These are phyloP conservation scores for Penicillium odoratum DNA, from an alignment of 495 filamentous ascomycete genomes.

Conservation along the genomic window DNA sequence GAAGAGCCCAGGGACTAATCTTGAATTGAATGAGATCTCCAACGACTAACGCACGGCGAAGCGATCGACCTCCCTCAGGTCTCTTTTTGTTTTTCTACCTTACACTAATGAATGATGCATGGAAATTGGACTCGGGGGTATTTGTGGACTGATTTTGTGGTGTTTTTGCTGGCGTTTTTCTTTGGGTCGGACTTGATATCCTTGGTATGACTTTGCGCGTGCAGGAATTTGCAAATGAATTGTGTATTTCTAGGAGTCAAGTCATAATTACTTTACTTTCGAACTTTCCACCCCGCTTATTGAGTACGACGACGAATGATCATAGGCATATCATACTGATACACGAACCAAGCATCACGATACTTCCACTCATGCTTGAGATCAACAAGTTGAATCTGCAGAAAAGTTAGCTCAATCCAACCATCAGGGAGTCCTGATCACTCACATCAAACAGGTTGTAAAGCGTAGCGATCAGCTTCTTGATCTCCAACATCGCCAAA, in stretches of 20 bases:
- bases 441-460: conserved; percentile 65
- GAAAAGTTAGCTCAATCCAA: not conserved
- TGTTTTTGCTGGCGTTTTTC: conserved; percentile 18
- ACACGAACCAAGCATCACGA: conserved; percentile 34
- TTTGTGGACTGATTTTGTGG: conserved; percentile 17
- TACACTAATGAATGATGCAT: conserved; percentile 32
- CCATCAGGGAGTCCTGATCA: not conserved
- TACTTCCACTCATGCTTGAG: conserved; percentile 31
- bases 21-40: not conserved
- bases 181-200: conserved; percentile 29
- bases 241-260: conserved; percentile 11
- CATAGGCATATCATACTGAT: conserved; percentile 36
- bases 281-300: no score
- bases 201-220: conserved; percentile 23
- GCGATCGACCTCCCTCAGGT: conserved; percentile 3
- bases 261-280: conserved; percentile 6
- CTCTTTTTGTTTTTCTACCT: conserved; percentile 4
- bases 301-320: conserved; percentile 18
- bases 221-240: conserved; percentile 13
- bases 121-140: conserved; percentile 14
- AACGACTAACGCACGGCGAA: conserved; percentile 13
- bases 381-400: conserved; percentile 30
- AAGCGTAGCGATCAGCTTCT: conserved; percentile 74
- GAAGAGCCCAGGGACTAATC: conserved; percentile 18
- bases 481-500: conserved; percentile 73